phyloP scores from a whole-genome alignment of 139 green algal species.

The Mesotaenium endlicherianum region DNA sequence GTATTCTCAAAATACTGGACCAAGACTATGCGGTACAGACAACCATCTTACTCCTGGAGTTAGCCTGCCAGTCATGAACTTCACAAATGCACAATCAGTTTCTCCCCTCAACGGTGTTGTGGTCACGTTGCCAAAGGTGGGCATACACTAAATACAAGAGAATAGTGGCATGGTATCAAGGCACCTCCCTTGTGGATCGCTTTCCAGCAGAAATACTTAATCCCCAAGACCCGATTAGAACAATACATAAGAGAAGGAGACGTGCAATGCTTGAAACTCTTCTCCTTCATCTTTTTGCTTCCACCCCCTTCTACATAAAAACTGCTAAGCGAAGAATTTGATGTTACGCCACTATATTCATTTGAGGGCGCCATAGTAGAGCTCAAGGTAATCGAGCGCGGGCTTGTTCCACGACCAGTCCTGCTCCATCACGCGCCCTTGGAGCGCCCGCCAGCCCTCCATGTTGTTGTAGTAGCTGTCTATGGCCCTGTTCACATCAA shows the following conservation, averaged over 20 bases:
- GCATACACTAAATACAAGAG: not conserved
- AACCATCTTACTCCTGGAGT: not conserved
- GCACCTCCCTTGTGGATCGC: not conserved
- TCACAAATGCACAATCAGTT: not conserved
- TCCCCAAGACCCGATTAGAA: not conserved
- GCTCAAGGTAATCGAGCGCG: conserved; percentile 91
- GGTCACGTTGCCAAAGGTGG: not conserved
- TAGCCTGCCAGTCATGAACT: not conserved
- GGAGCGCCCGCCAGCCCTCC: conserved; percentile 59
- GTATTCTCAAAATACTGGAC: not conserved
- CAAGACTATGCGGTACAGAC: not conserved
- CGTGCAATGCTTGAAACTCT: not conserved
- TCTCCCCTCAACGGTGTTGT: not conserved
- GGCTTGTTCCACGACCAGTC: conserved; percentile 94
- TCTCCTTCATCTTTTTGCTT: not conserved
- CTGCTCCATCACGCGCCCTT: conserved; percentile 58
- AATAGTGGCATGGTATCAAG: not conserved
- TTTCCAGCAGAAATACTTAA: not conserved
- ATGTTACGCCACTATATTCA: not conserved
- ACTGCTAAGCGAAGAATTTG: not conserved
- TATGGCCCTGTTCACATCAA: conserved; percentile 61
- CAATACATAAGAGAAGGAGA: not conserved
- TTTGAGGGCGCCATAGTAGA: conserved; percentile 78
- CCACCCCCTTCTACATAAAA: not conserved
- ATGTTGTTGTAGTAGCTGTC: conserved; percentile 74